Percentiles rank a stretch among this genome's conserved stretches.
These are phyloP conservation scores for Fraxinus excelsior DNA, from an alignment of 257 asterid genomes.

Conservation along the genomic window DNA sequence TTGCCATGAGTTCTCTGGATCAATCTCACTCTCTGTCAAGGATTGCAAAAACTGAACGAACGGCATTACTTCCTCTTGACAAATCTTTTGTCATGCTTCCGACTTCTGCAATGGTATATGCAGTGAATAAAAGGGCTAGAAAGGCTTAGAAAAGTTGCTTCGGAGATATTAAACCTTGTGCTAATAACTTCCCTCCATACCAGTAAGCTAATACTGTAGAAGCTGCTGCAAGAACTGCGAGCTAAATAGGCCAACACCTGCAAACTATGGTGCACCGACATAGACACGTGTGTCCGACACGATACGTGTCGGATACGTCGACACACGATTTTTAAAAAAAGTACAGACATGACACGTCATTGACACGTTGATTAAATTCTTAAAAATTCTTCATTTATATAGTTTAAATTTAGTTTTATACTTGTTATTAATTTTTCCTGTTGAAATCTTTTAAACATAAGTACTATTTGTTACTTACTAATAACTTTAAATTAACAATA, in stretches of 20 bases:
- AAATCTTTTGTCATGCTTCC: conserved; percentile 54
- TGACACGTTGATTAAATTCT: no score
- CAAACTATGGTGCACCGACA: no score
- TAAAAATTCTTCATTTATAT: no score
- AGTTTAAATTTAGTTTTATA: no score
- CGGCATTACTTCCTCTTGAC: conserved; percentile 44
- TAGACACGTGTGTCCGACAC: no score
- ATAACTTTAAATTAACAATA: no score
- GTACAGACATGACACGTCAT: no score
- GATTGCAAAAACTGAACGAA: conserved; percentile 39
- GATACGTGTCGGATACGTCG: no score
- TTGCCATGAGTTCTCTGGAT: conserved; percentile 29
- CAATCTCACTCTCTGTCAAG: conserved; percentile 45
- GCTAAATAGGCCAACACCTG: conserved; percentile 41
- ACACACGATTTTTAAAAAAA: no score
- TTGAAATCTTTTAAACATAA: no score
- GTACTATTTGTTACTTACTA: no score
- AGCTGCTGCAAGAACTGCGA: conserved; percentile 40
- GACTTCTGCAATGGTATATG: conserved; percentile 46
- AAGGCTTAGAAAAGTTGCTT: conserved; percentile 42
- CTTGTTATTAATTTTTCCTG: no score
- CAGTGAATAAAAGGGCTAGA: conserved; percentile 47
- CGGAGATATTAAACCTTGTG: conserved; percentile 25
- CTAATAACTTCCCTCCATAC: conserved; percentile 52
- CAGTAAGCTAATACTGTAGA: conserved; percentile 47